Conservation (phyloP, 768 basidiomycete species). For the Kwoniella botswanensis region DNA sequence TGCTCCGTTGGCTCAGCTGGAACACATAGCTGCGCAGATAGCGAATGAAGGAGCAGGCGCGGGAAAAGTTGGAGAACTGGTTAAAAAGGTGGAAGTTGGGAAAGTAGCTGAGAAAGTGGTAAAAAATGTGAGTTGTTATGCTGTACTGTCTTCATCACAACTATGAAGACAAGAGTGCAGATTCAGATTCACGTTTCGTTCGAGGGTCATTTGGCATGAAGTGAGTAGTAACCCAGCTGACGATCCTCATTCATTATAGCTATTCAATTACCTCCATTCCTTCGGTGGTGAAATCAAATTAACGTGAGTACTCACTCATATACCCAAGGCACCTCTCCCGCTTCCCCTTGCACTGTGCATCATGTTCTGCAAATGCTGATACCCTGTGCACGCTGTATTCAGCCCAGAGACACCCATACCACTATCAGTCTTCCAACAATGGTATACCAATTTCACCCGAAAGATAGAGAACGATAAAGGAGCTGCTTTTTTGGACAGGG, state of each 20-base stretch:
- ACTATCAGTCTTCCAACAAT: conserved; percentile 56
- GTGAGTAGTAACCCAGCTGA: neutral
- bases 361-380: neutral
- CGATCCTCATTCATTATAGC: conserved; percentile 27
- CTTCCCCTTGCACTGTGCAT: neutral
- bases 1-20: conserved; percentile 41
- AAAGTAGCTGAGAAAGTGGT: conserved; percentile 57
- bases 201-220: too few relatives aligned
- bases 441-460: conserved; percentile 54
- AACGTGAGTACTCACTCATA: conserved; percentile 41
- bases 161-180: neutral
- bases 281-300: conserved; percentile 56
- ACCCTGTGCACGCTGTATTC: too few relatives aligned
- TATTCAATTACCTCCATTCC: conserved; percentile 58
- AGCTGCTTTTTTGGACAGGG: conserved; percentile 49
- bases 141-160: neutral
- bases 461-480: conserved; percentile 55
- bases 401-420: conserved; percentile 58
- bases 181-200: neutral
- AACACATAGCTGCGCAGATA: conserved; percentile 29
- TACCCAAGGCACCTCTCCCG: conserved; percentile 2
- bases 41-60: conserved; percentile 5
- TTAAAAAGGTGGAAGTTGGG: conserved; percentile 43
- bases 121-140: conserved; percentile 53
- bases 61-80: conserved; percentile 39